Evolutionary conservation across 257 asterid genomes (phyloP).

Genomic region (Ophiorrhiza pumila): DNA sequence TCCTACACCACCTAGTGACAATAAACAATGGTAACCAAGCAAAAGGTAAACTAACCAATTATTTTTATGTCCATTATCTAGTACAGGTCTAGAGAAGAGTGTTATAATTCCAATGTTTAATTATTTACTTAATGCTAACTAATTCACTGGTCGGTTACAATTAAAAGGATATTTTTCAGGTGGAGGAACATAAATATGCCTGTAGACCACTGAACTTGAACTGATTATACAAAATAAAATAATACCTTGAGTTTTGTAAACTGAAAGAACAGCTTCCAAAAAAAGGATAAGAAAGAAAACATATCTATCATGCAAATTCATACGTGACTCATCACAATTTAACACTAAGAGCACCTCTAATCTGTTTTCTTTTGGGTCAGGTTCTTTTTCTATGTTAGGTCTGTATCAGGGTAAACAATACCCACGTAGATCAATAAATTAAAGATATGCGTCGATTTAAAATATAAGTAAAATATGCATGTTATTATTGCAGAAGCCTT

Average conservation of each 20-base stretch:
- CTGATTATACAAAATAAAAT: neutral
- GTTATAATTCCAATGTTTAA: neutral
- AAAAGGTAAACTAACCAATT: neutral
- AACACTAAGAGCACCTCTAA: neutral
- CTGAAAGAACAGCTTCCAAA: neutral
- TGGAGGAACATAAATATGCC: neutral
- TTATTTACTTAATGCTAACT: neutral
- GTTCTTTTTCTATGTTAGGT: neutral
- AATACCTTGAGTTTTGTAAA: neutral
- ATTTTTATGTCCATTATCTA: neutral
- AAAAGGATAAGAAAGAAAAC: neutral
- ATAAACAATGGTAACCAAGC: neutral
- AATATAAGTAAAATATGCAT: neutral
- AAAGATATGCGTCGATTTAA: conserved; percentile 2
- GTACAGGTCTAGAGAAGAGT: neutral
- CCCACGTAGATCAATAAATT: neutral
- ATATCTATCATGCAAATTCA: neutral
- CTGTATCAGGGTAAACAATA: neutral
- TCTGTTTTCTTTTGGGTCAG: neutral
- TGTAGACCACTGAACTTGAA: neutral
- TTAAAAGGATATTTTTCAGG: no score
- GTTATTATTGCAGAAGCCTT: neutral
- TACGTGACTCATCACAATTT: neutral
- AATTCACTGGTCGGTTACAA: neutral
- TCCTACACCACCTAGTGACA: neutral